These are phyloP conservation scores for Teratosphaeria epicoccoides DNA, from an alignment of 2,329 filamentous ascomycete genomes.

Conservation along the genomic window DNA sequence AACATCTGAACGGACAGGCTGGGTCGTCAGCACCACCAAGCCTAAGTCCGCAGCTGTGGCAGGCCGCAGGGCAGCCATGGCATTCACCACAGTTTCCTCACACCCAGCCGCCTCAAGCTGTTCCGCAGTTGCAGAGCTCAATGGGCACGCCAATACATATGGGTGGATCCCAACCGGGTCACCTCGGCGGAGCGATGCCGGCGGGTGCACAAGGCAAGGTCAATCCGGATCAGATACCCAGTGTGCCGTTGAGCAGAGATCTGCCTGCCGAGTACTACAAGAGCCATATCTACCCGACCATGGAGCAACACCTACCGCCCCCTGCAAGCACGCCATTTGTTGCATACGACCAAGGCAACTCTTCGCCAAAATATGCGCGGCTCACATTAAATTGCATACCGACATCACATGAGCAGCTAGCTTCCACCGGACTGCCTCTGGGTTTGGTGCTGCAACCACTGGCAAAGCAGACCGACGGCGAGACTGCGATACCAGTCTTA, in stretches of 20 bases:
- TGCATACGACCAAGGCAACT: constrained; percentile 91
- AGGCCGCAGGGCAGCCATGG: constrained; percentile 27
- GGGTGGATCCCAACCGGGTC: constrained; percentile 13
- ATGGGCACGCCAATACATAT: constrained; percentile 22
- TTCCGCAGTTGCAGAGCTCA: constrained; percentile 10
- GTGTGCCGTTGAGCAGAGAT: constrained; percentile 77
- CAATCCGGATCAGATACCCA: constrained; percentile 86
- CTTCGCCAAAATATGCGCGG: constrained; percentile 85
- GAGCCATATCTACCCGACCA: constrained; percentile 82
- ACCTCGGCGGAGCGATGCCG: constrained; percentile 5
- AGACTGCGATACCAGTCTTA: constrained; percentile 77
- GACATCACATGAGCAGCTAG: constrained; percentile 65
- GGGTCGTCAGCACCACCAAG: constrained; percentile 14
- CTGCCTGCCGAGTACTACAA: constrained; percentile 72
- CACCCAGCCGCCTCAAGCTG: constrained; percentile 6
- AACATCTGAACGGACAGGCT: constrained; percentile 45
- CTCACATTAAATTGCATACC: constrained; percentile 92
- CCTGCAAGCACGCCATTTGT: constrained; percentile 82
- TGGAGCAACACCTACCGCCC: constrained; percentile 85
- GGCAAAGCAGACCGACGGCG: constrained; percentile 70
- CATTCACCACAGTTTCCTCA: constrained; percentile 17
- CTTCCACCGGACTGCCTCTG: constrained; percentile 71
- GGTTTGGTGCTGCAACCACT: constrained; percentile 84
- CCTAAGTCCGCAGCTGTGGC: constrained; percentile 23
- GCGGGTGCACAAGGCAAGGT: constrained; percentile 57